A percentile compares a stretch with the other conserved stretches of the same genome.
phyloP scores from a whole-genome alignment of 2,329 filamentous ascomycete genomes.

The Aspergillus tubingensis region DNA sequence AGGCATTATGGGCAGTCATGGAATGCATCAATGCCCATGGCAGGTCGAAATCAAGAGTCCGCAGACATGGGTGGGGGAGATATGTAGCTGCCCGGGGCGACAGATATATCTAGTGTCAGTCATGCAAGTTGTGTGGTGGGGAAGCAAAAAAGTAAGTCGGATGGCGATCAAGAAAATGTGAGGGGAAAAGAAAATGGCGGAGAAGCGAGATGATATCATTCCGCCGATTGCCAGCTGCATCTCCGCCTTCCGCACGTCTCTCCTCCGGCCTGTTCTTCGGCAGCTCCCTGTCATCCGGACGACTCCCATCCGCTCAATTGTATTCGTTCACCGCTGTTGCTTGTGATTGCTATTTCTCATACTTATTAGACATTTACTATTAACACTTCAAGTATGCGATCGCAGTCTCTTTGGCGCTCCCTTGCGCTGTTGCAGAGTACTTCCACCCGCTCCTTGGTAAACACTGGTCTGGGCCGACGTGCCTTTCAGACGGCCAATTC shows the following conservation, averaged over 20 bases:
- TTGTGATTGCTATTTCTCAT: not conserved
- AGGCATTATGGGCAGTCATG: conserved; percentile 22
- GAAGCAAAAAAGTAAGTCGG: not conserved
- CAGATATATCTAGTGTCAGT: not conserved
- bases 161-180: not conserved
- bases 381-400: conserved; percentile 26
- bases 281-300: not conserved
- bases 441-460: conserved; percentile 21
- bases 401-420: conserved; percentile 28
- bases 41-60: not conserved
- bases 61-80: not conserved
- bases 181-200: not conserved
- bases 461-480: conserved; percentile 21
- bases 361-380: not conserved
- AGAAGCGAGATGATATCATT: conserved; percentile 14
- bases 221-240: not conserved
- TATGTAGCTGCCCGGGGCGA: not conserved
- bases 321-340: not conserved
- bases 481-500: conserved; percentile 33
- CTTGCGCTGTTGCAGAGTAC: conserved; percentile 30
- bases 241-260: not conserved
- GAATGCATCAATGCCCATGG: conserved; percentile 11
- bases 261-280: not conserved
- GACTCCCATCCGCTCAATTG: not conserved
- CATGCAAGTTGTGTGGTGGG: conserved; percentile 2